Base-by-base conservation (phyloP, 768 basidiomycete species). In the Tricholoma matsutake region DNA sequence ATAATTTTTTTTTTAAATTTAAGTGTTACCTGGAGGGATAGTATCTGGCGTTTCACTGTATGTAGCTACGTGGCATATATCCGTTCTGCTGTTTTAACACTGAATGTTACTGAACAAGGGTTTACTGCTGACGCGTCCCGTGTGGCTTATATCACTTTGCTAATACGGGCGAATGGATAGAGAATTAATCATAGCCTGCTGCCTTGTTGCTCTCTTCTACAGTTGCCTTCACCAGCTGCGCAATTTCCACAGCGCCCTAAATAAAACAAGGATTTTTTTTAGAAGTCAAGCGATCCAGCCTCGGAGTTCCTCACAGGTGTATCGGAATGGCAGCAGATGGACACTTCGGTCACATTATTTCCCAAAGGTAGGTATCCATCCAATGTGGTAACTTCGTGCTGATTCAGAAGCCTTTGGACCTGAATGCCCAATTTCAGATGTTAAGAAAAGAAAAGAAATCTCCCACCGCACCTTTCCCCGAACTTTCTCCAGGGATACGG, bases 311-410 rank as follows among this genome's bases (percentile, higher is more conserved):
- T 67, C 39, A 86, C 83, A 1, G 86, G 84, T 0, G 84, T 86
- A 59, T 87, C 86, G 0, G 85, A 87, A 67, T 87, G 86, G 61
- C 83, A 83, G 58, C 85, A 88, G 20, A 88, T 86, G 4, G 86
- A 81, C 0, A 87, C 83, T 56, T 84, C 81, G 0, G 64, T 58
- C 8, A 86, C 66, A 54, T 77, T 75, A 4, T 72, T 68, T 5
- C 78, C 79, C 2, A 86, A 70, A 2, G 81, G 78, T 1, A 86
- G 63, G 54, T 66, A 70, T 0, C 68, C 72, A 2, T 79, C 69
- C 1, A 74, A 70, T 2, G 86, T 86, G 11, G 84, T 84, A 52
- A 87, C 75, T 59, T 76, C 66, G 4, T 76, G 79, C 58, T 71
- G 68, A 13, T 65, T 68, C 29, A 86, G 75, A 9, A 86, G 66